Percentiles rank a stretch among this genome's conserved stretches.
phyloP scores from a whole-genome alignment of 805 yeast species.

The Spathaspora gorwiae region DNA sequence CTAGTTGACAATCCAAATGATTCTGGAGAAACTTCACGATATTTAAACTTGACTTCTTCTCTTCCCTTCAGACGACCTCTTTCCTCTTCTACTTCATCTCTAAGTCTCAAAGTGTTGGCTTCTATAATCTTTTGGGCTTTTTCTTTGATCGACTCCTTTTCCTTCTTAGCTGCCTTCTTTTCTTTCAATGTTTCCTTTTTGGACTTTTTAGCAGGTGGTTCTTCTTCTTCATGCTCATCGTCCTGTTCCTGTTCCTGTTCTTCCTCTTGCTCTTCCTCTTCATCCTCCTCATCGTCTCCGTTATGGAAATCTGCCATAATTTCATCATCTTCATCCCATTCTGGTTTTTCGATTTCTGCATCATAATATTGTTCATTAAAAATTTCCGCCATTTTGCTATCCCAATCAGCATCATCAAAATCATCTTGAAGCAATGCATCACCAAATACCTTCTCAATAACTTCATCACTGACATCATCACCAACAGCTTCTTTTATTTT shows the following conservation, averaged over 20 bases:
- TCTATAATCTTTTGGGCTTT: slow-evolving; percentile 79
- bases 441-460: slow-evolving; percentile 62
- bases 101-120: slow-evolving; percentile 56
- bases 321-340: slow-evolving; percentile 35
- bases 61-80: slow-evolving; percentile 49
- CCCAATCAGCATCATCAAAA: slow-evolving; percentile 91
- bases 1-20: slow-evolving; percentile 79
- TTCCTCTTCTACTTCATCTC: slow-evolving; percentile 66
- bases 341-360: slow-evolving; percentile 38
- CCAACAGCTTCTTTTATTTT: slow-evolving; percentile 69
- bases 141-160: slow-evolving; percentile 55
- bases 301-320: slow-evolving; percentile 16
- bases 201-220: slow-evolving; percentile 32
- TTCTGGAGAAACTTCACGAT: slow-evolving; percentile 94
- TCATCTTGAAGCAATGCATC: slow-evolving; percentile 79
- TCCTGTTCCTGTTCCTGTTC: slow-evolving; percentile 7
- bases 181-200: slow-evolving; percentile 55
- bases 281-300: slow-evolving; percentile 17
- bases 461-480: slow-evolving; percentile 53
- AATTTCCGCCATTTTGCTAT: slow-evolving; percentile 72
- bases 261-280: slow-evolving; percentile 13
- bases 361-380: slow-evolving; percentile 82
- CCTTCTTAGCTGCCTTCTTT: slow-evolving; percentile 56
- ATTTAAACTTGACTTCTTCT: slow-evolving; percentile 60
- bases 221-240: slow-evolving; percentile 9